phyloP scores from a whole-genome alignment of 805 yeast species.

The Lachancea meyersii region DNA sequence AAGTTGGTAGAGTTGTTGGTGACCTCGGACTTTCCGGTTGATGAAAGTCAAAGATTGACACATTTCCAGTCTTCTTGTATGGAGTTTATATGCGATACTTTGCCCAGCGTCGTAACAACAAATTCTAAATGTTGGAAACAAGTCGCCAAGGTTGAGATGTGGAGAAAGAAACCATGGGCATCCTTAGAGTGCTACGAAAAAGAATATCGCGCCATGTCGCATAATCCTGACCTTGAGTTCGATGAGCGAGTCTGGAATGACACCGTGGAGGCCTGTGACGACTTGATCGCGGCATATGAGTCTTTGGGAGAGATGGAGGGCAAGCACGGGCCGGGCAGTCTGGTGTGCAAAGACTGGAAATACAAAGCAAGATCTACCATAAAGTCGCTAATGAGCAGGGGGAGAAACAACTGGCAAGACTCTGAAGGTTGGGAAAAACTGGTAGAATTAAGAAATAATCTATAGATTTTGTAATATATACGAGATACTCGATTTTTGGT shows the following conservation, averaged over 20 bases:
- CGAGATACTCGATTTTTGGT: neutral
- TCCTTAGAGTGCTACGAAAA: conserved; percentile 81
- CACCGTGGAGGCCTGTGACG: conserved; percentile 72
- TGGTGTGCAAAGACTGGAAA: conserved; percentile 91
- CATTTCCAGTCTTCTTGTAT: conserved; percentile 65
- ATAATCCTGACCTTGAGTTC: conserved; percentile 56
- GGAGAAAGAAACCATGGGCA: conserved; percentile 85
- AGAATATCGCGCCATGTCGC: conserved; percentile 69
- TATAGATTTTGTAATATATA: neutral
- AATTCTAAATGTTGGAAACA: conserved; percentile 66
- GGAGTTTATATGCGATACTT: conserved; percentile 59
- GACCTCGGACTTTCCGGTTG: conserved; percentile 42
- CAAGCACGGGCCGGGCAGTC: conserved; percentile 67
- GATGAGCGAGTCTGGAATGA: conserved; percentile 64
- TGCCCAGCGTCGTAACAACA: conserved; percentile 66
- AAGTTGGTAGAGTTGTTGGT: conserved; percentile 62
- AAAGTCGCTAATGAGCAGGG: conserved; percentile 71
- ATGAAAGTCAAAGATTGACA: conserved; percentile 35
- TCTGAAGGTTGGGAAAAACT: conserved; percentile 70
- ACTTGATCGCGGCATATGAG: conserved; percentile 79
- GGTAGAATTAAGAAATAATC: conserved; percentile 32
- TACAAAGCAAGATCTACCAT: conserved; percentile 71
- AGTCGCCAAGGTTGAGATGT: conserved; percentile 76
- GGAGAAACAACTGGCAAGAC: conserved; percentile 73
- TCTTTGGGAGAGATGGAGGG: conserved; percentile 82